These are phyloP conservation scores for Thraustochytrium striatum DNA, from an alignment of 352 stramenopile genomes.

Conservation along the genomic window DNA sequence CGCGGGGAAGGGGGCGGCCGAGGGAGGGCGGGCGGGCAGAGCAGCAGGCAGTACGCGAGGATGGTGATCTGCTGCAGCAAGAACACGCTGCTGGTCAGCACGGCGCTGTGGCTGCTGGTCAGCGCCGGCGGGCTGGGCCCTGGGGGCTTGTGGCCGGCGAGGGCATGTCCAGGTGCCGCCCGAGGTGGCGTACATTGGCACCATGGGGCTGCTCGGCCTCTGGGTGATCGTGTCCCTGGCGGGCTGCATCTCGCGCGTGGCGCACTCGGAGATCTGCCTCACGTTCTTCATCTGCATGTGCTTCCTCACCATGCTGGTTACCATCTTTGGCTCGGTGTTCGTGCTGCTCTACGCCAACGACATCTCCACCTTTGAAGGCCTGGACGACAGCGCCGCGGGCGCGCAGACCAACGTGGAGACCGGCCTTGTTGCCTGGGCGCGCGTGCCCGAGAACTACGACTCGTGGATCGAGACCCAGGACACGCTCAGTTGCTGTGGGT, in stretches of 20 bases:
- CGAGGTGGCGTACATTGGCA: slow-evolving; percentile 33
- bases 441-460: background rate
- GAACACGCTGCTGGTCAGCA: slow-evolving; percentile 34
- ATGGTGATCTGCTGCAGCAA: slow-evolving; percentile 43
- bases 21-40: background rate
- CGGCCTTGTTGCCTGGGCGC: slow-evolving; percentile 13
- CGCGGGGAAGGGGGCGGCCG: background rate
- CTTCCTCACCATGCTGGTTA: slow-evolving; percentile 14
- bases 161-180: slow-evolving; percentile 21
- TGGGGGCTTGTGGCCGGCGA: slow-evolving; percentile 10
- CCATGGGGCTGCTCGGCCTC: slow-evolving; percentile 26
- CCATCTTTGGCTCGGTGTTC: slow-evolving; percentile 18
- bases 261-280: slow-evolving; percentile 1
- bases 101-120: slow-evolving; percentile 20
- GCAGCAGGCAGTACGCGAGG: background rate
- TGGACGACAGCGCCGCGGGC: background rate
- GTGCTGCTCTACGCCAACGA: slow-evolving; percentile 49
- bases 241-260: background rate
- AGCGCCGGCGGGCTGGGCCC: background rate
- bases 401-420: slow-evolving; percentile 1
- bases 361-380: slow-evolving; percentile 8
- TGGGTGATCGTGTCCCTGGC: slow-evolving; percentile 6
- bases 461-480: slow-evolving; percentile 30
- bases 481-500: slow-evolving; percentile 33
- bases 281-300: slow-evolving; percentile 49